phyloP scores from a whole-genome alignment of 2,329 filamentous ascomycete species.

The Aureobasidium sp. region DNA sequence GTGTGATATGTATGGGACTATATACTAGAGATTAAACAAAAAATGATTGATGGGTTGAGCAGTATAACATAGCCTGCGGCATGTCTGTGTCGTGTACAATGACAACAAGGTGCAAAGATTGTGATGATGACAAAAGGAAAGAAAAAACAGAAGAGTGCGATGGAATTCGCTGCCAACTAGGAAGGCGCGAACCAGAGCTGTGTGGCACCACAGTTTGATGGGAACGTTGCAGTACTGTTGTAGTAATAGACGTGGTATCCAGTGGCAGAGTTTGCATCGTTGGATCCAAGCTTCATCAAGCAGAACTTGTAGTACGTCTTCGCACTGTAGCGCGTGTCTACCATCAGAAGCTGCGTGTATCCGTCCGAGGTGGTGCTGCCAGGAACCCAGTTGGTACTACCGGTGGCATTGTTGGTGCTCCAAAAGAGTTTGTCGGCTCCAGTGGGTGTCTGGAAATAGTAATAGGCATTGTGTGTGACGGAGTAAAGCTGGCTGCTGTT shows the following conservation, averaged over 20 bases:
- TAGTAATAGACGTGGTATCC: conserved; percentile 8
- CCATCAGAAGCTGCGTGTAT: conserved; percentile 12
- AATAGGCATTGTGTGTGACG: conserved; percentile 11
- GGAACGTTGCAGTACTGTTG: not conserved
- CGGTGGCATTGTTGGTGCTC: not conserved
- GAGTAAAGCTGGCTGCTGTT: conserved; percentile 11
- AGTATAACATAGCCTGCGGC: not conserved
- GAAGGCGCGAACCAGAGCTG: conserved; percentile 8
- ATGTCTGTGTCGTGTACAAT: not conserved
- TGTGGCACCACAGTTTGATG: not conserved
- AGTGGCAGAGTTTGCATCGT: conserved; percentile 2
- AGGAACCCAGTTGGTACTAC: conserved; percentile 2
- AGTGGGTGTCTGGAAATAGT: conserved; percentile 7
- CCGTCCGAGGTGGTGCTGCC: conserved; percentile 1
- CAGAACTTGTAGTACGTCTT: conserved; percentile 10
- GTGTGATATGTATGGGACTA: not conserved
- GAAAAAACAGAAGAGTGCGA: not conserved
- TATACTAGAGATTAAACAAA: conserved; percentile 11
- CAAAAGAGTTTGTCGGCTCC: conserved; percentile 6
- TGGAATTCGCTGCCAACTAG: not conserved
- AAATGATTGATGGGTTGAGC: not conserved
- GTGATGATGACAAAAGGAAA: not conserved
- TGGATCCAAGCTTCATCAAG: not conserved
- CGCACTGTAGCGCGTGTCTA: conserved; percentile 1
- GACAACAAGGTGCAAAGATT: not conserved